Evolutionary conservation across 768 basidiomycete species (phyloP).

Genomic region (Mycena rosella): DNA sequence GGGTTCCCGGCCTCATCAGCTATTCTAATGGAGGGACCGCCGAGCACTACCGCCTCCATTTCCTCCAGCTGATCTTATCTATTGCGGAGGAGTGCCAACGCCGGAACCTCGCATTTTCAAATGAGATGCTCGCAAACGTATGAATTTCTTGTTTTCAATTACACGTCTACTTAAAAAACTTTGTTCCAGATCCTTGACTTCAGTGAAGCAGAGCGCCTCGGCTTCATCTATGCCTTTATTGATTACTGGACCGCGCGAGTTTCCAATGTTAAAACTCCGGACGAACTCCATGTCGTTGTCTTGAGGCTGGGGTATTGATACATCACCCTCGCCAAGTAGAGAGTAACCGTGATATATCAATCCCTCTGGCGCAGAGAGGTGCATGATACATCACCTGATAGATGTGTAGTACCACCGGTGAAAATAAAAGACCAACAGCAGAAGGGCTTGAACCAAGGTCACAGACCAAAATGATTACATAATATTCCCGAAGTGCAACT

Average conservation of each 20-base stretch:
- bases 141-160: not conserved
- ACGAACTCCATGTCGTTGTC: no score
- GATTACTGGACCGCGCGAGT: not conserved
- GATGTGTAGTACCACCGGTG: no score
- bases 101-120: not conserved
- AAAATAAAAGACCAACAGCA: no score
- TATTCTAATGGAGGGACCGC: slow-evolving; percentile 3
- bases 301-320: no score
- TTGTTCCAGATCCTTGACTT: not conserved
- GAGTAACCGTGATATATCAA: no score
- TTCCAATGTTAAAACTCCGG: not conserved
- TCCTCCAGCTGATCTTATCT: not conserved
- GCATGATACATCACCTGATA: no score
- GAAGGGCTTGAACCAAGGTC: no score
- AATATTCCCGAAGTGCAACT: no score
- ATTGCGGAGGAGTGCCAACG: not conserved
- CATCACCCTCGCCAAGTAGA: no score
- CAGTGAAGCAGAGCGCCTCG: not conserved
- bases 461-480: no score
- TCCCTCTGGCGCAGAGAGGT: no score
- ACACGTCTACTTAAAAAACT: not conserved
- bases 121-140: not conserved
- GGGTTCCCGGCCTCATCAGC: slow-evolving; percentile 9
- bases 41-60: not conserved
- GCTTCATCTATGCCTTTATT: not conserved